Base-by-base conservation (phyloP, 345 rosid species). In the Cardamine resedifolia region DNA sequence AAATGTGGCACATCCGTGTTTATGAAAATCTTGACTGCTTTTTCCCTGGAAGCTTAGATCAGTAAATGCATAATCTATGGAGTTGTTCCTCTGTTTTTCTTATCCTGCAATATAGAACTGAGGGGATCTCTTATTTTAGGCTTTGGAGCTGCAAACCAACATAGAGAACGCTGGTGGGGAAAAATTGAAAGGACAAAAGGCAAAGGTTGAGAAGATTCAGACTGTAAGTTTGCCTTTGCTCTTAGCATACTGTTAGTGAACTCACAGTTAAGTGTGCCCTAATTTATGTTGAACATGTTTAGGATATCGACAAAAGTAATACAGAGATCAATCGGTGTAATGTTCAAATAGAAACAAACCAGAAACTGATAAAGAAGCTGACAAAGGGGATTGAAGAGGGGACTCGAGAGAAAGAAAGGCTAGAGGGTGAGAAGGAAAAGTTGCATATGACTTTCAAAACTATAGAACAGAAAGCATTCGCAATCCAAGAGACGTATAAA, bases 101-200 rank as follows among this genome's bases (percentile, higher is more conserved):
- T 61, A 31, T 68, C n/a, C n/a, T 61, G 57, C 43, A 8, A 36
- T 70, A 8, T 4, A 45, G 18, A 76, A 61, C 44, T 39, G 45
- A 65, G 3, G 31, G 8, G 43, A 58, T 52, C 38, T 77, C 64
- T 58, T 64, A 26, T 78, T 52, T 45, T 67, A 95, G 99, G 96
- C 91, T n/a, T 60, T 64, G 47, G 85, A 85, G 81, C 90, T 95
- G 73, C 99, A 91, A 82, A 85, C 71, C 68, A 86, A 85, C 79
- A 85, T 95, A 84, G 97, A 93, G 84, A 90, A 88, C 76, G 90
- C 90, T 38, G 98, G 96, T 30, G 99, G 96, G 68, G 93, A 86
- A 83, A 80, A 61, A 48, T 58, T 95, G 82, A 91, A 88, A 79
- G 75, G 76, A 34, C 99, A 95, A 70, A 95, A 91, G 79, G 64